Conservation (phyloP, 2,329 filamentous ascomycete genomes). For the Verticillium klebahnii region DNA sequence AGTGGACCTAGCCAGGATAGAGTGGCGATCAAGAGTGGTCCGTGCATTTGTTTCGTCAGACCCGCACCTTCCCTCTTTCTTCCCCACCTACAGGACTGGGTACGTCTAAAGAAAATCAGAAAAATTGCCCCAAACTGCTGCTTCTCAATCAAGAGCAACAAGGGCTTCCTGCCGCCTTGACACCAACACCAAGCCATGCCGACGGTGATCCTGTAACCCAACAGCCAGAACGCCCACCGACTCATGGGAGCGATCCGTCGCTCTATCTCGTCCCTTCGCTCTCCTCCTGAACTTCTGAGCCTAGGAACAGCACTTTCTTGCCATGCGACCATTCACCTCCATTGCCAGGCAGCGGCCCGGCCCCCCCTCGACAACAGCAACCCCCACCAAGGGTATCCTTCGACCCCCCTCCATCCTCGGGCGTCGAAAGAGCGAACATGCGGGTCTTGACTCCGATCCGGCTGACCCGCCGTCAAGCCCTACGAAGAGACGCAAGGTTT, state of each 20-base stretch:
- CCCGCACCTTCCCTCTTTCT: background rate
- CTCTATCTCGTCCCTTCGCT: background rate
- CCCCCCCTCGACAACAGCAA: slow-evolving; percentile 25
- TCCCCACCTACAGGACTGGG: background rate
- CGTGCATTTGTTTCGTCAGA: background rate
- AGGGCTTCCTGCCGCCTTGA: background rate
- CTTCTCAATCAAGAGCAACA: background rate
- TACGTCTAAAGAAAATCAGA: background rate
- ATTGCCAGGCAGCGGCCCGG: slow-evolving; percentile 27
- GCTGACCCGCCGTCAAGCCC: slow-evolving; percentile 36
- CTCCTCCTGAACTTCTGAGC: background rate
- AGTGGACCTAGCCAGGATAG: background rate
- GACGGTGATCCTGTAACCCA: background rate
- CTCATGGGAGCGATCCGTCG: background rate
- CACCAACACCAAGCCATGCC: background rate
- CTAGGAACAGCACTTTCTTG: slow-evolving; percentile 1
- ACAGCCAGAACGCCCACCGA: background rate
- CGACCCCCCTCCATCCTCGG: slow-evolving; percentile 42
- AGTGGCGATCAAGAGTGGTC: background rate
- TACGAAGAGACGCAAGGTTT: slow-evolving; percentile 51
- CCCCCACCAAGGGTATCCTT: slow-evolving; percentile 49
- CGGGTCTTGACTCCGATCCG: slow-evolving; percentile 31
- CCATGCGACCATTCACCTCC: slow-evolving; percentile 30
- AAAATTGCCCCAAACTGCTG: background rate
- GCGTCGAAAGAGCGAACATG: slow-evolving; percentile 38